Base-by-base conservation (phyloP, 2,329 filamentous ascomycete species). In the Aspergillus tanneri region DNA sequence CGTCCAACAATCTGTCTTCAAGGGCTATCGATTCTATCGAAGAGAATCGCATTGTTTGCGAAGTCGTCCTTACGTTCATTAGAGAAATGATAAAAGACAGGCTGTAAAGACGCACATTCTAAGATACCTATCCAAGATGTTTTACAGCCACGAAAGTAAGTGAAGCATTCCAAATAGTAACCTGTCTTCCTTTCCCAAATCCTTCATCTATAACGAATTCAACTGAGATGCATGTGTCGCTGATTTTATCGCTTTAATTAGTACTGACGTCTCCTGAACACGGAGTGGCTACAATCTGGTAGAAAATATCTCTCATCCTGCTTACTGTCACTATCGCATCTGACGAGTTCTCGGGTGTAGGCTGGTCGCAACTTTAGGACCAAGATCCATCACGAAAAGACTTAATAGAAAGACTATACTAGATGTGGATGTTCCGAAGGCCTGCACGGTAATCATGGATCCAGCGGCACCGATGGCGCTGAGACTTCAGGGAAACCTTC, bases 221-320 rank as follows among this genome's bases (percentile, higher is more conserved):
- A 24, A 22, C n/a, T 1, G 11, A 5, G 23, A 22, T 27, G 14
- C 22, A 43, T 25, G n/a, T 7, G 7, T n/a, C 9, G 12, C 40
- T 43, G 30, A 36, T 16, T 9, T 43, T 34, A 44, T 63, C 70
- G 24, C 30, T 45, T 42, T 0, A 21, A 27, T 11, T 50, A 84
- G 82, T 99, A 50, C 82, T 99, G 46, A 93, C 85, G 3, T 92
- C 82, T 53, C 84, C 84, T 64, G 86, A 93, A 67, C 88, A 96
- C 80, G 93, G 93, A 47, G 88, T 99, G 48, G 87, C 92, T 11
- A 99, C 92, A 2, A 86, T 99, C 51, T 99, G 93, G 92, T 95
- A 77, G 6, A 18, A 62, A 81, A 24, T 34, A 4, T 24, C 9
- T 22, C 7, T 18, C 12, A 27, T 11, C 6, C 5, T 25, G 4